Evolutionary conservation across 2,329 filamentous ascomycete genomes (phyloP), one percentile per base, ranked within the genome.

Genomic region (Penicillium sp.): DNA sequence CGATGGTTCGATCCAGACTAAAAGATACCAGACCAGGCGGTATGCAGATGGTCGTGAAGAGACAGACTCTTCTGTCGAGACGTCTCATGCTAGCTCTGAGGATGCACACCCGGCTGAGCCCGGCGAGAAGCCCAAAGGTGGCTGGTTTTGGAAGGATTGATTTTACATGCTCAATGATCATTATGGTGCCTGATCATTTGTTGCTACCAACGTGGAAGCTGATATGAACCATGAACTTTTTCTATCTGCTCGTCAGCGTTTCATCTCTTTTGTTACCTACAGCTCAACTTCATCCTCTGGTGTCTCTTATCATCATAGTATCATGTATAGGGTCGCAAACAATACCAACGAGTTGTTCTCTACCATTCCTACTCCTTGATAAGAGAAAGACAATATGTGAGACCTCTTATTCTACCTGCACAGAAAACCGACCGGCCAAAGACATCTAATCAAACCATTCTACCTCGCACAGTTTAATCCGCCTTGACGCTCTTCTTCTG

Each of bases 11-110:
- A 63, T 80, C 2, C 74, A 76, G 7, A 81, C 76, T 0, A 80
- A 76, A 50, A 72, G 74, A 2, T 64, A 79, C 7, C 62, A 79
- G 11, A 82, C 77, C 47, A 77, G 75, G 53, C 70, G 75, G 2
- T 83, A 80, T 51, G 67, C 75, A 1, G 78, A 83, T 62, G 80
- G 80, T 0, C 68, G 72, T 3, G 79, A 82, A 53, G 78, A 82
- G 56, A 77, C 63, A 21, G 72, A 75, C 7, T 76, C 80, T 50
- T 77, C 74, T 6, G 63, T 75, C 3, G 74, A 80, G 31, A 51
- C 58, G 7, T 44, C 55, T 27, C 63, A 56, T 15, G 51, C 57
- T 17, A 54, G 50, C 7, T 48, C 50, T 20, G 39, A 31, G 4
- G 33, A 49, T 17, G 35, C 31, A n/a, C 23, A 48, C 6, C 37